Conservation (phyloP, 2,329 filamentous ascomycete species). For the Colletotrichum karsti region DNA sequence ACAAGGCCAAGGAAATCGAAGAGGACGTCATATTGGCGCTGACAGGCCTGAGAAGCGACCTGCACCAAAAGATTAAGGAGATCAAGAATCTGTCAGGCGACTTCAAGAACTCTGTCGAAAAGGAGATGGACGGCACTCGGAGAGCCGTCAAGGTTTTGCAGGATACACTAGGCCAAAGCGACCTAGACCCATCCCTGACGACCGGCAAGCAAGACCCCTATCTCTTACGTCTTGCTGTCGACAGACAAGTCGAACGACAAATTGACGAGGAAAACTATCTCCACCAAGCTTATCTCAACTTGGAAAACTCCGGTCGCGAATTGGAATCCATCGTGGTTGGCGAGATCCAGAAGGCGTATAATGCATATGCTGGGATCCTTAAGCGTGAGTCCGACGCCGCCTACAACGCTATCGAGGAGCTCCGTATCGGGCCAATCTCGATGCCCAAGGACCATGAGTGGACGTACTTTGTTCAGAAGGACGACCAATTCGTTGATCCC, state of each 20-base stretch:
- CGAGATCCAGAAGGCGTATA: constrained; percentile 98
- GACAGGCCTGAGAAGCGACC: constrained; percentile 84
- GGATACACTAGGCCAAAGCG: constrained; percentile 81
- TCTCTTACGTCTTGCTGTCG: constrained; percentile 83
- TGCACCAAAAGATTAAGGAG: constrained; percentile 97
- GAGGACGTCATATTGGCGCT: constrained; percentile 90
- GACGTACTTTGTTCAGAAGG: constrained; percentile 80
- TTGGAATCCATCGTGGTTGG: constrained; percentile 96
- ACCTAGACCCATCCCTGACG: constrained; percentile 77
- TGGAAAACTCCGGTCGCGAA: constrained; percentile 93
- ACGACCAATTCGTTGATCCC: constrained; percentile 89
- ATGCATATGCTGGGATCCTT: constrained; percentile 88
- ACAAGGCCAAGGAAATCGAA: constrained; percentile 90
- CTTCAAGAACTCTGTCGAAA: constrained; percentile 96
- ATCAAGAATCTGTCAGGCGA: constrained; percentile 94
- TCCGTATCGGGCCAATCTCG: constrained; percentile 85
- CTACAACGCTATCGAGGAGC: constrained; percentile 79
- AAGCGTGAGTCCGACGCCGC: constrained; percentile 90
- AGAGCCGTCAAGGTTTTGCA: constrained; percentile 83
- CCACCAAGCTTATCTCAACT: constrained; percentile 91
- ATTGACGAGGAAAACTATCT: constrained; percentile 98
- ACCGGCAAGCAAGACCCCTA: constrained; percentile 93
- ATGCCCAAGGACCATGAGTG: constrained; percentile 96
- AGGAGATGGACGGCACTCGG: constrained; percentile 87
- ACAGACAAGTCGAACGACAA: constrained; percentile 90